phyloP scores from a whole-genome alignment of 352 stramenopile genomes.

The Pythium aquatile region DNA sequence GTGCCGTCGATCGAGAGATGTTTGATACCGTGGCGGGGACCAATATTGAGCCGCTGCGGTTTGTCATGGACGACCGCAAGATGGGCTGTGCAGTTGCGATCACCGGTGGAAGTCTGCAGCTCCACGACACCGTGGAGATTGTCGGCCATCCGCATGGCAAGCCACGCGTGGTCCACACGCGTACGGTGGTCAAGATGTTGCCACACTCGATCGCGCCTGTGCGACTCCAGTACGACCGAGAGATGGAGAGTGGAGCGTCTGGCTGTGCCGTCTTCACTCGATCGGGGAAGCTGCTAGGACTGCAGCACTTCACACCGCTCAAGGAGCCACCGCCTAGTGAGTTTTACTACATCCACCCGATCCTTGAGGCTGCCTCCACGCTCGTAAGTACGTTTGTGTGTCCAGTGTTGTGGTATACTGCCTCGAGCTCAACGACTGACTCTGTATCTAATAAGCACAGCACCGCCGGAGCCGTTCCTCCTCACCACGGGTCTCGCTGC shows the following conservation, averaged over 20 bases:
- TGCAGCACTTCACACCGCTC: slow-evolving; percentile 40
- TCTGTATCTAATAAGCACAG: slow-evolving; percentile 26
- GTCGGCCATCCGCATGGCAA: slow-evolving; percentile 62
- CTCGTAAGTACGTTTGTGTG: slow-evolving; percentile 61
- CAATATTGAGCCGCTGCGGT: slow-evolving; percentile 43
- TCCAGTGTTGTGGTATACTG: not conserved
- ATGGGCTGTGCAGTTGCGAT: slow-evolving; percentile 36
- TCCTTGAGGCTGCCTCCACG: slow-evolving; percentile 38
- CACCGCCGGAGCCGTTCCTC: slow-evolving; percentile 53
- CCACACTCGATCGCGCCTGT: slow-evolving; percentile 61
- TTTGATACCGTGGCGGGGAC: slow-evolving; percentile 42
- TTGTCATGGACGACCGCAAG: slow-evolving; percentile 61
- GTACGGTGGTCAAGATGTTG: slow-evolving; percentile 33
- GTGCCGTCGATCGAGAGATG: slow-evolving; percentile 51
- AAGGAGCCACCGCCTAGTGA: slow-evolving; percentile 34
- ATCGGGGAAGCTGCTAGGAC: slow-evolving; percentile 53
- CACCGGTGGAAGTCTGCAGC: slow-evolving; percentile 18
- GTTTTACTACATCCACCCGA: slow-evolving; percentile 58
- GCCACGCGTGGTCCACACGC: slow-evolving; percentile 44
- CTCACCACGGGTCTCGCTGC: slow-evolving; percentile 48
- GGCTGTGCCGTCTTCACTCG: slow-evolving; percentile 55
- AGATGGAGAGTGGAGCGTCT: slow-evolving; percentile 39
- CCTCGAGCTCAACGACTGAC: not conserved
- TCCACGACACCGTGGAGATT: slow-evolving; percentile 41
- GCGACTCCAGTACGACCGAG: slow-evolving; percentile 40